Conservation (phyloP, 768 basidiomycete species). For the Trametes meyenii region DNA sequence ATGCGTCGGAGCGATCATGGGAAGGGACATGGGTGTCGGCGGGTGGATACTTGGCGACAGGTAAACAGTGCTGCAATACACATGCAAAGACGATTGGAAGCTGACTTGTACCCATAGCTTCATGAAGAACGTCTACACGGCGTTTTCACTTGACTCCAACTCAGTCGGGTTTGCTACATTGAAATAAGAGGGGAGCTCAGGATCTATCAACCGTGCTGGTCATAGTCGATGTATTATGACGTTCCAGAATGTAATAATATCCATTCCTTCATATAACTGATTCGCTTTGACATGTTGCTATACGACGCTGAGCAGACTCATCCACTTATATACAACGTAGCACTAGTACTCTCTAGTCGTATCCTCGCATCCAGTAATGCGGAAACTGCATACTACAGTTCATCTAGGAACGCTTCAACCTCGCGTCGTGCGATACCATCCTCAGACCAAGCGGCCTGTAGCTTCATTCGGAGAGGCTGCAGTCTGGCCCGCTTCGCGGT, state of each 20-base stretch:
- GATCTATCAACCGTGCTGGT: no score
- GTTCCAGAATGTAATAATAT: no score
- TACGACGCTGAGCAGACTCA: no score
- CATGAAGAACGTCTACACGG: conserved; percentile 34
- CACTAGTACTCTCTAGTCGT: no score
- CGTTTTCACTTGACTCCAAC: conserved; percentile 29
- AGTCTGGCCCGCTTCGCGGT: conserved; percentile 27
- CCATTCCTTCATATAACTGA: no score
- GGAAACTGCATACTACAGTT: not conserved
- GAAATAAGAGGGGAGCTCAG: not conserved
- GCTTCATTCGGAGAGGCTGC: conserved; percentile 15
- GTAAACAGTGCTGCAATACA: not conserved
- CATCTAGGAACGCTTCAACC: conserved; percentile 8
- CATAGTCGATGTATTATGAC: no score
- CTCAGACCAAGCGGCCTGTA: conserved; percentile 12
- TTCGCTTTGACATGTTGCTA: no score
- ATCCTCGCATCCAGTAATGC: no score
- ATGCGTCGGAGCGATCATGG: conserved; percentile 33
- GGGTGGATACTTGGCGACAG: conserved; percentile 29
- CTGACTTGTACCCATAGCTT: conserved; percentile 20
- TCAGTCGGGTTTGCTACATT: conserved; percentile 31
- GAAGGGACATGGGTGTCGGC: conserved; percentile 26
- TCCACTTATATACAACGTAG: no score
- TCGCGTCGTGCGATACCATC: conserved; percentile 10
- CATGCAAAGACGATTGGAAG: not conserved